Conservation (phyloP, 225 moss, liverwort and hornwort genomes). For the Thuidium tamariscinum region DNA sequence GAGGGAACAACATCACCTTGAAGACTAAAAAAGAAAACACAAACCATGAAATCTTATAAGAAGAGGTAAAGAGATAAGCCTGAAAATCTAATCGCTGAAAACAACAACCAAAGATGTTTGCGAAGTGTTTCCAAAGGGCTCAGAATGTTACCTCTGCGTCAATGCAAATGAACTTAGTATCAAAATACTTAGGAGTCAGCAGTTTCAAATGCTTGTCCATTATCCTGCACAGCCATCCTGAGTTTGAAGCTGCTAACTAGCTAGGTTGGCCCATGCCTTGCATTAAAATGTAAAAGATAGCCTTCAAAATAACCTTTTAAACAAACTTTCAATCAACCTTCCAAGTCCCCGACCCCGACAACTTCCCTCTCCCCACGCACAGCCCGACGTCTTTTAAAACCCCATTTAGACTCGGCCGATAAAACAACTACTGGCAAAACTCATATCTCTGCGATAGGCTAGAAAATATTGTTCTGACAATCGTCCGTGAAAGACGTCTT, state of each 20-base stretch:
- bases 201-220: constrained; percentile 81
- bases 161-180: constrained; percentile 80
- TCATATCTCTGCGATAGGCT: neutral
- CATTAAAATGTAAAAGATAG: neutral
- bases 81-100: neutral
- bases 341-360: neutral
- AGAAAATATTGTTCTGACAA: neutral
- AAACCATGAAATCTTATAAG: neutral
- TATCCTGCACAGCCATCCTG: constrained; percentile 39
- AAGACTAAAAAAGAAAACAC: neutral
- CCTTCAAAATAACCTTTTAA: neutral
- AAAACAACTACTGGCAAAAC: neutral
- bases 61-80: neutral
- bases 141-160: constrained; percentile 63
- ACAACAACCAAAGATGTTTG: neutral
- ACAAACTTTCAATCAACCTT: neutral
- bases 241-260: neutral
- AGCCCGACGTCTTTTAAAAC: neutral
- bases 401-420: neutral
- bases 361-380: neutral
- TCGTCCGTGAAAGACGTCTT: neutral
- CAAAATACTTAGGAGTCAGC: constrained; percentile 55
- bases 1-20: neutral
- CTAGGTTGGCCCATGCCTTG: neutral
- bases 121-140: neutral